Evolutionary conservation across 1,284 basidiomycete genomes (phyloP).

Genomic region (Papiliotrema flavescens): DNA sequence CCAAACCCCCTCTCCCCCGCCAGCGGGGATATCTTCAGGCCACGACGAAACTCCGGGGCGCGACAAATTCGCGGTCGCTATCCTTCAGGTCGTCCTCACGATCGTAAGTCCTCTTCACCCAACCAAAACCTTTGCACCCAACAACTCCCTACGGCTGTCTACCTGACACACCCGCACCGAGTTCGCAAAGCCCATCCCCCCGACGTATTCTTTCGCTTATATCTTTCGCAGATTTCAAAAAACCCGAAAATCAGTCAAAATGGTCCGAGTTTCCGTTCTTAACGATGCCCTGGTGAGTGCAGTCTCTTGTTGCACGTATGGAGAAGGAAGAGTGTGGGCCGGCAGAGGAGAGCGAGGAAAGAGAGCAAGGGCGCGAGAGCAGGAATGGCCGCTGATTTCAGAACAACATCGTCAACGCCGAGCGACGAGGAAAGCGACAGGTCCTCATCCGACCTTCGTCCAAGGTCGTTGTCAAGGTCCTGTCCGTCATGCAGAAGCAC

Average conservation of each 20-base stretch:
- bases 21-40: neutral
- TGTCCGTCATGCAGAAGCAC: conserved; percentile 96
- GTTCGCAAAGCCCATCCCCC: conserved; percentile 26
- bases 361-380: no score
- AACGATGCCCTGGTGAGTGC: conserved; percentile 72
- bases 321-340: no score
- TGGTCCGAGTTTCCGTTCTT: conserved; percentile 51
- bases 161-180: conserved; percentile 47
- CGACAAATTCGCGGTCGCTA: neutral
- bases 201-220: conserved; percentile 6
- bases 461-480: conserved; percentile 94
- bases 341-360: no score
- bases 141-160: conserved; percentile 43
- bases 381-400: conserved; percentile 28
- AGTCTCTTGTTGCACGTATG: no score
- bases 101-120: no score
- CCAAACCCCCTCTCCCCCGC: neutral
- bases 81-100: neutral
- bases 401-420: conserved; percentile 98
- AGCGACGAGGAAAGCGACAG: conserved; percentile 96
- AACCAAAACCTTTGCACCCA: conserved; percentile 5
- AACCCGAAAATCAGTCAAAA: conserved; percentile 32
- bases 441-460: conserved; percentile 92
- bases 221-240: conserved; percentile 14
- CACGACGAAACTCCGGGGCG: neutral